Evolutionary conservation across 192 early-diverging fungal species (phyloP).

Genomic region (Coemansia sp.): DNA sequence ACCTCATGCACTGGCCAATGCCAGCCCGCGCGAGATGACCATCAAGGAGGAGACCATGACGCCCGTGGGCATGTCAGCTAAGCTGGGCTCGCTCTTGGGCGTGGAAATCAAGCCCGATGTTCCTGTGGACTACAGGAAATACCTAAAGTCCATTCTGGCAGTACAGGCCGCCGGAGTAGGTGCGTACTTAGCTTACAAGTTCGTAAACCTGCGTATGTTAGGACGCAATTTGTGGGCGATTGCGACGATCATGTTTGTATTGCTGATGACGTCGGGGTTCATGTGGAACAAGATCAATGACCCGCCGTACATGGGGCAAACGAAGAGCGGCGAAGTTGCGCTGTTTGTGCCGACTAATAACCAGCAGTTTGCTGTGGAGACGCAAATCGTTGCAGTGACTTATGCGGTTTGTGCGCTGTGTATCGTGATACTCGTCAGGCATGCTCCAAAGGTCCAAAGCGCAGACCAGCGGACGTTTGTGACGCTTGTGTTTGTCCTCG

Average conservation of each 20-base stretch:
- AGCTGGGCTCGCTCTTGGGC: conserved; percentile 44
- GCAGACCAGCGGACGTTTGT: conserved; percentile 46
- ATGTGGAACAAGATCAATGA: conserved; percentile 57
- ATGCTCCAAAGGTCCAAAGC: conserved; percentile 39
- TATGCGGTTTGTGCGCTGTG: conserved; percentile 51
- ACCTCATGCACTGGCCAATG: conserved; percentile 26
- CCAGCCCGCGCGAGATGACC: conserved; percentile 42
- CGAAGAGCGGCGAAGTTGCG: conserved; percentile 31
- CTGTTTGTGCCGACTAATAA: conserved; percentile 45
- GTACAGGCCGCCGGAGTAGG: conserved; percentile 9
- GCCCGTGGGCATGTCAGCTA: conserved; percentile 31
- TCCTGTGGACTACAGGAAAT: conserved; percentile 34
- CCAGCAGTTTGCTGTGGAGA: conserved; percentile 54
- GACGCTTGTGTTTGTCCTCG: conserved; percentile 36
- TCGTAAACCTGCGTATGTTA: conserved; percentile 31
- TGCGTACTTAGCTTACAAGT: conserved; percentile 25
- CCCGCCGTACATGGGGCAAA: conserved; percentile 48
- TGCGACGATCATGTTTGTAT: conserved; percentile 40
- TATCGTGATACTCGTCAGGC: conserved; percentile 48
- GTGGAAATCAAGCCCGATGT: conserved; percentile 32
- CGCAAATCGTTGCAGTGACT: conserved; percentile 52
- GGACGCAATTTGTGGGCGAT: conserved; percentile 40
- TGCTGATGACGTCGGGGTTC: conserved; percentile 56
- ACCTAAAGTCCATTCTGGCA: background rate
- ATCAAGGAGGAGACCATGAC: conserved; percentile 22